Conservation (phyloP, 1,284 basidiomycete genomes). For the Ganoderma lucidum region DNA sequence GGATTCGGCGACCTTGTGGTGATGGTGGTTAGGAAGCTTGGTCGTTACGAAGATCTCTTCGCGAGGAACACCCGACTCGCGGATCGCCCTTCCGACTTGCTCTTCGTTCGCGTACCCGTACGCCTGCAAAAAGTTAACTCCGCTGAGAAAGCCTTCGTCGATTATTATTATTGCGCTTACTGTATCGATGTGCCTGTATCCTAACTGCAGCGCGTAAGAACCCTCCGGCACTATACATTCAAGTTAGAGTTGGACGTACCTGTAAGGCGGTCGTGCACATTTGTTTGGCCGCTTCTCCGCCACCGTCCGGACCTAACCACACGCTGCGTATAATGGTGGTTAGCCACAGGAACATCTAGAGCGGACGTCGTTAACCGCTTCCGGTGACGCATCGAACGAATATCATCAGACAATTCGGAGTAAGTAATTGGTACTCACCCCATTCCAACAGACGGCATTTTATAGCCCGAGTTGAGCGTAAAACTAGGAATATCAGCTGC, state of each 20-base stretch:
- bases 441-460: slow-evolving; percentile 34
- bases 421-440: slow-evolving; percentile 26
- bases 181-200: slow-evolving; percentile 38
- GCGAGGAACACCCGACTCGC: slow-evolving; percentile 48
- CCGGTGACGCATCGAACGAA: too few species aligned
- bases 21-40: slow-evolving; percentile 52
- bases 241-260: slow-evolving; percentile 18
- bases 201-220: slow-evolving; percentile 19
- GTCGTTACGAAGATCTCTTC: slow-evolving; percentile 54
- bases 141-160: neutral
- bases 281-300: slow-evolving; percentile 32
- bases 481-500: slow-evolving; percentile 28
- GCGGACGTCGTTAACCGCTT: too few species aligned
- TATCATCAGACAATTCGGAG: too few species aligned
- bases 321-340: slow-evolving; percentile 17
- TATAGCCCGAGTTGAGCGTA: slow-evolving; percentile 30
- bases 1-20: slow-evolving; percentile 71
- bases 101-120: slow-evolving; percentile 46
- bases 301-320: slow-evolving; percentile 36
- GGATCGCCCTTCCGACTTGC: slow-evolving; percentile 52
- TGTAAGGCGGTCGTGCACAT: slow-evolving; percentile 36
- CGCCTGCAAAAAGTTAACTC: slow-evolving; percentile 22
- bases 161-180: slow-evolving; percentile 12
- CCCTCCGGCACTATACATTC: neutral
- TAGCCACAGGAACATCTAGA: neutral